Conservation (phyloP, 108 stramenopile genomes). For the Cyclotella sp. region DNA sequence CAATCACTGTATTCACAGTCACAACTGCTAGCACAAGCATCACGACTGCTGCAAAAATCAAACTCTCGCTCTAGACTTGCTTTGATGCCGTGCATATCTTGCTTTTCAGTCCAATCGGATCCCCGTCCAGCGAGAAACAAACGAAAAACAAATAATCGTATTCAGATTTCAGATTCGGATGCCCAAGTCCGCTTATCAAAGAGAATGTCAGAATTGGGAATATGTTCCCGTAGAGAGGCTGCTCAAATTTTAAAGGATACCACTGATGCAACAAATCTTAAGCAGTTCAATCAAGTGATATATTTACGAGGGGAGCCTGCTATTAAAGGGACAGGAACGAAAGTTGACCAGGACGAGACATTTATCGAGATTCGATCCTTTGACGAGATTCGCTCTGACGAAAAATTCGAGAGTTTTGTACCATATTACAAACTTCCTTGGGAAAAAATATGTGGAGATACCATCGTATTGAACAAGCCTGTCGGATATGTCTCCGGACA, state of each 20-base stretch:
- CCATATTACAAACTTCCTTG: slow-evolving; percentile 37
- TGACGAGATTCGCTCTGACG: not conserved
- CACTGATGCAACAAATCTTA: slow-evolving; percentile 25
- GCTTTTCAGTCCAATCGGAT: too few species aligned
- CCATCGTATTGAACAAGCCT: slow-evolving; percentile 84
- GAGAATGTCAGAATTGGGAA: slow-evolving; percentile 72
- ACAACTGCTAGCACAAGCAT: too few species aligned
- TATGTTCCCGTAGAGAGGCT: slow-evolving; percentile 80
- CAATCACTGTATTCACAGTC: too few species aligned
- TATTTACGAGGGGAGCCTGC: slow-evolving; percentile 54
- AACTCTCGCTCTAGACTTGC: too few species aligned
- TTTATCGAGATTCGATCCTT: slow-evolving; percentile 36
- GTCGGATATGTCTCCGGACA: slow-evolving; percentile 80
- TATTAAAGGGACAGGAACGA: slow-evolving; percentile 50
- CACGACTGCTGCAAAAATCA: too few species aligned
- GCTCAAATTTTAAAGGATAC: slow-evolving; percentile 62
- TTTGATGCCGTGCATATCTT: too few species aligned
- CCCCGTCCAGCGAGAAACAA: too few species aligned
- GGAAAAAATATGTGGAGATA: slow-evolving; percentile 41
- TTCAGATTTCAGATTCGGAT: too few species aligned
- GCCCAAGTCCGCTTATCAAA: slow-evolving; percentile 71
- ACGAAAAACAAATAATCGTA: too few species aligned
- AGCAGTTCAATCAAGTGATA: slow-evolving; percentile 22
- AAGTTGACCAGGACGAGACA: slow-evolving; percentile 46
- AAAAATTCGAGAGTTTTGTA: slow-evolving; percentile 15